These are phyloP conservation scores for Saccharomyces hybrid DNA, from an alignment of 1,139 yeast genomes.

Conservation along the genomic window DNA sequence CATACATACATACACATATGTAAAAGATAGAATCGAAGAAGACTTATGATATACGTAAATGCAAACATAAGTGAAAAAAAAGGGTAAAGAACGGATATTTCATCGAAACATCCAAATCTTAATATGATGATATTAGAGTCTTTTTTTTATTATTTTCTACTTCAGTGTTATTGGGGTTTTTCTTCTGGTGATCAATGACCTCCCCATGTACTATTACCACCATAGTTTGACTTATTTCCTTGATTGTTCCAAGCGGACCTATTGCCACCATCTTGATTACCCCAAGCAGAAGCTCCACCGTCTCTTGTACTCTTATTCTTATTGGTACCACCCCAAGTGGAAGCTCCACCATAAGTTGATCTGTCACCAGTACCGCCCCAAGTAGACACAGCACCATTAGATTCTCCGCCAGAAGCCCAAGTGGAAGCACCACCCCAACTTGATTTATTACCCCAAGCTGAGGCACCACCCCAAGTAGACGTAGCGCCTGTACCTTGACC, in stretches of 20 bases:
- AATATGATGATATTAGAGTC: slow-evolving; percentile 2
- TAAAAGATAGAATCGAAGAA: background rate
- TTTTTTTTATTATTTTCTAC: background rate
- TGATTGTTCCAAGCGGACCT: slow-evolving; percentile 39
- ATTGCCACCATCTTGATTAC: slow-evolving; percentile 31
- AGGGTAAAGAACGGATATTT: background rate
- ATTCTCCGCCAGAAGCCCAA: slow-evolving; percentile 31
- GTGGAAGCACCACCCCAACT: slow-evolving; percentile 33
- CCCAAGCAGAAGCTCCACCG: slow-evolving; percentile 29
- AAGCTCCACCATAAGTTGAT: slow-evolving; percentile 30
- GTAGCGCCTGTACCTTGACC: slow-evolving; percentile 33
- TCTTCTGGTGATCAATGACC: slow-evolving; percentile 10
- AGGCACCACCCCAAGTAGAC: slow-evolving; percentile 37
- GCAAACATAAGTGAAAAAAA: slow-evolving; percentile 1
- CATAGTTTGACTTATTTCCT: slow-evolving; percentile 24
- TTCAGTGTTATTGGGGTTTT: background rate
- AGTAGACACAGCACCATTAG: slow-evolving; percentile 29
- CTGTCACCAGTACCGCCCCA: slow-evolving; percentile 28
- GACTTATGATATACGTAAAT: background rate
- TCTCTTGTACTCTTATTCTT: slow-evolving; percentile 8
- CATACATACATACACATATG: background rate
- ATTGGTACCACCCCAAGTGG: slow-evolving; percentile 28
- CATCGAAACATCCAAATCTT: background rate
- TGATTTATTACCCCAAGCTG: slow-evolving; percentile 39
- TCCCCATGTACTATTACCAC: slow-evolving; percentile 29